Conservation (phyloP, 169 alveolate genomes). For the Cytauxzoon felis region DNA sequence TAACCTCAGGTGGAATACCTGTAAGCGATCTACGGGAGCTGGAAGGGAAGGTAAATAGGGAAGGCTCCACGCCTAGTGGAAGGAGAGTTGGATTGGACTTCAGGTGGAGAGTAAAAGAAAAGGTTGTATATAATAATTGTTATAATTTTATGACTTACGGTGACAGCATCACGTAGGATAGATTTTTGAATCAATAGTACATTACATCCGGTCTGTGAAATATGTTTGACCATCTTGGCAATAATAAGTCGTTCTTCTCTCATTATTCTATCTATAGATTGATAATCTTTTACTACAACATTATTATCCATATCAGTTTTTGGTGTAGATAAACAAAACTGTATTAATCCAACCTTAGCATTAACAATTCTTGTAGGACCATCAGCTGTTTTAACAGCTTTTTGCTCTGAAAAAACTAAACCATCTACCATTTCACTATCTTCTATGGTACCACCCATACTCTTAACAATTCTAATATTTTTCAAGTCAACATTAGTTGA, state of each 20-base stretch:
- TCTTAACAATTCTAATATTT: constrained; percentile 85
- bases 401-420: constrained; percentile 91
- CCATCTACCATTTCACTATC: constrained; percentile 99
- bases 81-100: no score
- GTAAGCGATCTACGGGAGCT: no score
- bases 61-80: no score
- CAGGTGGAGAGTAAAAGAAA: background rate
- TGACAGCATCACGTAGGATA: constrained; percentile 97
- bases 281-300: constrained; percentile 90
- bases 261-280: constrained; percentile 88
- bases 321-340: constrained; percentile 98
- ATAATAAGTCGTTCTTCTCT: constrained; percentile 96
- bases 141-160: constrained; percentile 47
- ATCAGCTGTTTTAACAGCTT: constrained; percentile 92
- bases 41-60: no score
- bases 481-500: constrained; percentile 84
- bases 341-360: constrained; percentile 96
- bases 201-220: constrained; percentile 97
- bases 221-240: constrained; percentile 94
- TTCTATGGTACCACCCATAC: constrained; percentile 98
- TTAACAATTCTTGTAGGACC: constrained; percentile 91
- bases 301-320: constrained; percentile 99
- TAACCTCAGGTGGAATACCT: no score
- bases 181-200: constrained; percentile 96
- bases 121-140: background rate